Conservation (phyloP, 1,139 yeast genomes). For the Kodamaea sp. region DNA sequence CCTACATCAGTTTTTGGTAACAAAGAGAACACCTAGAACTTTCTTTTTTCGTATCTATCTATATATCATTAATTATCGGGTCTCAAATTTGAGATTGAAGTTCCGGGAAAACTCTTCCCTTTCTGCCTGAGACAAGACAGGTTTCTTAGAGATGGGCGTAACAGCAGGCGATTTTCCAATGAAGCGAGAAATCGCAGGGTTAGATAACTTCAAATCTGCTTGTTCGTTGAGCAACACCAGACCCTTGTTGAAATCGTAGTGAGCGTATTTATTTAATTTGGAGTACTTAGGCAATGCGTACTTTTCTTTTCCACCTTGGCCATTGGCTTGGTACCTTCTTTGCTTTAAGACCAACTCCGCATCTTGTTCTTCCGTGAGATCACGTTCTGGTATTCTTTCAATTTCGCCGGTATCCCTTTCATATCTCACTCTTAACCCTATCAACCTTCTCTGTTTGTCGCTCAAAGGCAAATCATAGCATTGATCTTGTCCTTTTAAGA, state of each 20-base stretch:
- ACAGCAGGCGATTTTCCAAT: background rate
- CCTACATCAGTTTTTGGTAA: no score
- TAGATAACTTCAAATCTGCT: background rate
- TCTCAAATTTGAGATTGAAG: conserved; percentile 2
- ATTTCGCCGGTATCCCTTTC: conserved; percentile 3
- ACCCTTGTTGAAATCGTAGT: conserved; percentile 3
- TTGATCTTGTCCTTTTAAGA: conserved; percentile 38
- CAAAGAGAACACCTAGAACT: no score
- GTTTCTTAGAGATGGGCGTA: background rate
- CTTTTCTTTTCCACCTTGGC: background rate
- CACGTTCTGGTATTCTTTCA: background rate
- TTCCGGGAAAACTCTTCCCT: conserved; percentile 3
- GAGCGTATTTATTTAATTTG: conserved; percentile 8
- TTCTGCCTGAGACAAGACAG: background rate
- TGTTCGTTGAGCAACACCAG: background rate
- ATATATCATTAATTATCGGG: background rate
- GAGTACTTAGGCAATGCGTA: conserved; percentile 9
- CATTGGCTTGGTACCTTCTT: conserved; percentile 11
- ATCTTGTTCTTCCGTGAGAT: conserved; percentile 9
- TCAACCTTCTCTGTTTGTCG: conserved; percentile 34
- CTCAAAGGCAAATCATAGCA: conserved; percentile 45
- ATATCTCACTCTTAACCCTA: conserved; percentile 27
- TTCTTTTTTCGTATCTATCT: no score
- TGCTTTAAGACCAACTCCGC: conserved; percentile 14
- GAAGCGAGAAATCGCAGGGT: background rate